These are phyloP conservation scores for Arxiozyma telluris DNA, from an alignment of 1,139 yeast species.

Conservation along the genomic window DNA sequence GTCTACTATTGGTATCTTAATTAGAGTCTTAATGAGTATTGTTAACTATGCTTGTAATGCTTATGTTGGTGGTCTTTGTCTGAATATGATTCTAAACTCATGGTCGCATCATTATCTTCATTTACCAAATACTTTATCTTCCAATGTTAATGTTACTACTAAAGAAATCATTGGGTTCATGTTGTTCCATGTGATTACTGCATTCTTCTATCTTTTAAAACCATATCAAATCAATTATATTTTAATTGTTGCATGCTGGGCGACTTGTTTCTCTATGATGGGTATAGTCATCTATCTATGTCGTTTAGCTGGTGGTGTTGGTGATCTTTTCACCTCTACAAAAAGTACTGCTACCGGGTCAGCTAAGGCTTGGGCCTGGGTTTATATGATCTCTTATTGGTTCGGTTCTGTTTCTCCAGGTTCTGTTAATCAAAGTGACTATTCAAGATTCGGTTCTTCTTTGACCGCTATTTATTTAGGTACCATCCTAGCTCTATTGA, in stretches of 20 bases:
- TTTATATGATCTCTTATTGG: slow-evolving; percentile 37
- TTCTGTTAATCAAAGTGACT: slow-evolving; percentile 32
- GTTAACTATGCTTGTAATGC: slow-evolving; percentile 38
- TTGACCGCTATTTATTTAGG: slow-evolving; percentile 32
- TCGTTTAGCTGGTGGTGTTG: slow-evolving; percentile 34
- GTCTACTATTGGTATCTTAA: slow-evolving; percentile 35
- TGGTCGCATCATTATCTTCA: slow-evolving; percentile 33
- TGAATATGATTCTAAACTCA: slow-evolving; percentile 32
- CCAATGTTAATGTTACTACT: slow-evolving; percentile 33
- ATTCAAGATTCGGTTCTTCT: slow-evolving; percentile 36
- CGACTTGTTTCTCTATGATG: slow-evolving; percentile 36
- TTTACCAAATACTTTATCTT: slow-evolving; percentile 32
- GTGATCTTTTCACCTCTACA: slow-evolving; percentile 31
- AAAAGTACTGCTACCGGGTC: slow-evolving; percentile 28
- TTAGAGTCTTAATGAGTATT: slow-evolving; percentile 36
- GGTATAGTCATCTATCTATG: slow-evolving; percentile 36
- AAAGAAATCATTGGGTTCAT: slow-evolving; percentile 37
- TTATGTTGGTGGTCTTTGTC: slow-evolving; percentile 36
- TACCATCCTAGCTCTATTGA: slow-evolving; percentile 31
- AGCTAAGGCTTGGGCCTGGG: slow-evolving; percentile 36
- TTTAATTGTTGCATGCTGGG: slow-evolving; percentile 34
- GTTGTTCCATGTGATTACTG: slow-evolving; percentile 35
- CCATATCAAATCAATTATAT: slow-evolving; percentile 35
- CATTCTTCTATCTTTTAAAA: slow-evolving; percentile 33
- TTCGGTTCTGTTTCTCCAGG: slow-evolving; percentile 39